Base-by-base conservation (phyloP, 2,329 filamentous ascomycete species). In the Paecilomyces sp. region DNA sequence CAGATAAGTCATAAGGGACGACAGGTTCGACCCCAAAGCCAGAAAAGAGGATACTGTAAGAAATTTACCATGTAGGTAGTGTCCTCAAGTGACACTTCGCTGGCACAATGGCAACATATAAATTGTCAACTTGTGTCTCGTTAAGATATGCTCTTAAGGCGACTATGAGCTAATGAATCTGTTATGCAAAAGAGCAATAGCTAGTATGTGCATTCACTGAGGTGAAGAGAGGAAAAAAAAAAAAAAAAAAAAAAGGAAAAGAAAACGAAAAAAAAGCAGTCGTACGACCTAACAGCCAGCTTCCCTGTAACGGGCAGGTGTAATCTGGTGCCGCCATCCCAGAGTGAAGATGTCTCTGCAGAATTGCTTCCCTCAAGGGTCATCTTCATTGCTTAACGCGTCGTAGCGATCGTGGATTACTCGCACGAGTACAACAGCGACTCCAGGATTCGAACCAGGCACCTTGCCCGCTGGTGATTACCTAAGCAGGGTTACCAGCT, bases 331-430 rank as follows among this genome's bases (percentile, higher is more conserved):
- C 76, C 80, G 80, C 81, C 80, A 81, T 73, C 75, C 75, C 75
- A 76, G 79, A 80, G 79, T 78, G 79, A 75, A 77, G 72, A 72
- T 73, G 70, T 77, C 79, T 82, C 79, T 83, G 81, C 80, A 79
- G 78, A 80, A 82, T 83, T 80, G 73, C 81, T 82, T 80, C 79
- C 78, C 81, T 83, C 79, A 81, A 82, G 79, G 63, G 65, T 83
- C 70, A 74, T 69, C 71, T 77, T 74, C 78, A 82, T 80, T 74
- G 75, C 81, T 83, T 80, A 84, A 67, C 76, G 76, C 72, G 73
- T 70, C 71, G 66, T 76, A 82, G 76, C 80, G 62, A 74, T 83
- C 81, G 77, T 76, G 74, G 78, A 80, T 79, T 83, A 76, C 81
- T 79, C 78, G 70, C 74, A 76, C 79, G 81, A 83, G 81, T 83